Percentiles rank a stretch among this genome's conserved stretches.
These are phyloP conservation scores for Schizothecium vesticola DNA, from an alignment of 495 filamentous ascomycete species.

Conservation along the genomic window DNA sequence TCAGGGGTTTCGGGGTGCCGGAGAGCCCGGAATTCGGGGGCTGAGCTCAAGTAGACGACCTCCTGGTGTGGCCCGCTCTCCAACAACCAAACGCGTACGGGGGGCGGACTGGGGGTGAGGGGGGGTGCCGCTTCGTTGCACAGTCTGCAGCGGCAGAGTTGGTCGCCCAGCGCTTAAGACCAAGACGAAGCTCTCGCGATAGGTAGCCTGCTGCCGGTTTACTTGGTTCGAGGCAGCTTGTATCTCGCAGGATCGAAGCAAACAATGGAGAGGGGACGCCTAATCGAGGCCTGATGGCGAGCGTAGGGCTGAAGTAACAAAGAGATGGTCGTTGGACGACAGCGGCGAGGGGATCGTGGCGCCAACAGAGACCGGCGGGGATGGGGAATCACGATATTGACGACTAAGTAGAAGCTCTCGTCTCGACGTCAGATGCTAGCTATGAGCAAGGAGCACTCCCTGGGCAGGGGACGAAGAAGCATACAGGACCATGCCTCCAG, in stretches of 20 bases:
- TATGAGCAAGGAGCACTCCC: not conserved
- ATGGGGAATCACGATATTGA: not conserved
- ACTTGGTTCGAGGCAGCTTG: not conserved
- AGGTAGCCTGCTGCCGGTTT: not conserved
- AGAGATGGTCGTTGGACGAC: not conserved
- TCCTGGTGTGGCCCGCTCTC: slow-evolving; percentile 10
- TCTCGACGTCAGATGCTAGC: not conserved
- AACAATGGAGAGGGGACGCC: not conserved
- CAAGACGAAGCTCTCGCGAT: not conserved
- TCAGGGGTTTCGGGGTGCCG: slow-evolving; percentile 12
- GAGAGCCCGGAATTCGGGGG: slow-evolving; percentile 12
- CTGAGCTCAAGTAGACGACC: slow-evolving; percentile 8
- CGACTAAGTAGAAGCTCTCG: not conserved
- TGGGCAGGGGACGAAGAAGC: not conserved
- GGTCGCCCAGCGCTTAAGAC: not conserved
- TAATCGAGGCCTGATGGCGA: not conserved
- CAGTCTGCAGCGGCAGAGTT: not conserved
- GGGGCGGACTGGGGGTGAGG: not conserved
- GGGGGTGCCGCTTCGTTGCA: not conserved
- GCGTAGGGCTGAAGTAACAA: not conserved
- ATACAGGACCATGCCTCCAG: not conserved
- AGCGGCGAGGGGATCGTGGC: not conserved
- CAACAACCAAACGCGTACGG: slow-evolving; percentile 1
- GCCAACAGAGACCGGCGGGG: not conserved
- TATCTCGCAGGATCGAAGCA: not conserved